Evolutionary conservation across 2,329 filamentous ascomycete species (phyloP).

Genomic region (Amphichorda felina): DNA sequence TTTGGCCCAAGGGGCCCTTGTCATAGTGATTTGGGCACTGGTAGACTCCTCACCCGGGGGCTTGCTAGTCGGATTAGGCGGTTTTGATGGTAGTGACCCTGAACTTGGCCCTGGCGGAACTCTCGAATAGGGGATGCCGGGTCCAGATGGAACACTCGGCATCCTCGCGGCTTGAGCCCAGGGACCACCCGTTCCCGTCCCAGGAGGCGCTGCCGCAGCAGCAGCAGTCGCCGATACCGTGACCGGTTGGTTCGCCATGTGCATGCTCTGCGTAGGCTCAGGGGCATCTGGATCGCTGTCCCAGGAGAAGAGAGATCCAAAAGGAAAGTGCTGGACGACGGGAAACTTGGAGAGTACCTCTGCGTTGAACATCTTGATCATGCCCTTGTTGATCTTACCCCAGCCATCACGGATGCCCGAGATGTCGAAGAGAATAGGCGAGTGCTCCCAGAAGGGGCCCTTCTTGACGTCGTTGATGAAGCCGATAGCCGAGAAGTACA

Average conservation of each 20-base stretch:
- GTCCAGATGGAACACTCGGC: conserved; percentile 16
- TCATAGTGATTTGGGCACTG: conserved; percentile 25
- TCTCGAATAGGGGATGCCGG: conserved; percentile 27
- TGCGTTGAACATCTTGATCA: conserved; percentile 99
- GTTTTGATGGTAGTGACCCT: conserved; percentile 11
- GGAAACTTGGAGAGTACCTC: conserved; percentile 96
- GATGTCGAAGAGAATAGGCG: conserved; percentile 86
- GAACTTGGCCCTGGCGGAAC: conserved; percentile 16
- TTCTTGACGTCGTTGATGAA: conserved; percentile 98
- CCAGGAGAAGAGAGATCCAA: conserved; percentile 73
- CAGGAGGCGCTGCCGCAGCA: conserved; percentile 8
- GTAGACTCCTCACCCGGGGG: conserved; percentile 13
- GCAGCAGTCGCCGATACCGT: neutral
- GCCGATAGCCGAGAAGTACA: conserved; percentile 92
- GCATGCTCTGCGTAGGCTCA: conserved; percentile 34
- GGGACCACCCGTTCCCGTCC: conserved; percentile 27
- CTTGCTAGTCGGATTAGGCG: conserved; percentile 1
- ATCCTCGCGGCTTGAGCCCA: conserved; percentile 31
- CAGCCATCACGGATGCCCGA: conserved; percentile 86
- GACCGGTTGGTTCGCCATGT: conserved; percentile 43
- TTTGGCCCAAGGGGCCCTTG: conserved; percentile 35
- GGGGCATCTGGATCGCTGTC: conserved; percentile 52
- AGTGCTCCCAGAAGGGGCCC: conserved; percentile 95
- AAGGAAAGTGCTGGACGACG: conserved; percentile 92
- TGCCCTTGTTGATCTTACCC: conserved; percentile 98